Evolutionary conservation across 139 green algal genomes (phyloP).

Genomic region (Pseudopediastrum boryanum): DNA sequence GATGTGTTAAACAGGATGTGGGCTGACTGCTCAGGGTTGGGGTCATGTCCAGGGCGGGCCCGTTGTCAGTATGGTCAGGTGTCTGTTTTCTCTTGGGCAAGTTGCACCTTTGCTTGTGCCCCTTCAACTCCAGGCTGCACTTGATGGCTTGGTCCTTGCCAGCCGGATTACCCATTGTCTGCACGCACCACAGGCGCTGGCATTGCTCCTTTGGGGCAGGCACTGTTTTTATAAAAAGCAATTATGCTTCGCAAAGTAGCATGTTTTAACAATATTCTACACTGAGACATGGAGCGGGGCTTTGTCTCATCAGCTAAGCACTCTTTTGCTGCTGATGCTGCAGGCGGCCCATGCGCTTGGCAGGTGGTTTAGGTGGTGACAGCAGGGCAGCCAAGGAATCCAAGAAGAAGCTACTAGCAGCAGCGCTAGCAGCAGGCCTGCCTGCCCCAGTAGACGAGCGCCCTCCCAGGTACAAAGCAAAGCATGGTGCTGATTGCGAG

Average conservation of each 20-base stretch:
- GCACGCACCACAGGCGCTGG: neutral
- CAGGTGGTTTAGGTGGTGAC: constrained; percentile 81
- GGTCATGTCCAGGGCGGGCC: too few relatives aligned
- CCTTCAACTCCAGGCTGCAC: too few relatives aligned
- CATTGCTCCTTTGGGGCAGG: neutral
- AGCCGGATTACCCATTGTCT: neutral
- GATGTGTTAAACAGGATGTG: too few relatives aligned
- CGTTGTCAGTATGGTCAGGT: too few relatives aligned
- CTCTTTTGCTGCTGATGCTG: neutral
- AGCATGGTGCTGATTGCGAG: neutral
- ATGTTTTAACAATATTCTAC: neutral
- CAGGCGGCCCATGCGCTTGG: constrained; percentile 76
- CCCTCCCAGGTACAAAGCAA: neutral
- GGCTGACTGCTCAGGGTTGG: too few relatives aligned
- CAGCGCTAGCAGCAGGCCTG: neutral
- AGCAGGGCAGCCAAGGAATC: constrained; percentile 61
- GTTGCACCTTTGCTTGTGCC: too few relatives aligned
- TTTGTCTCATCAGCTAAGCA: neutral
- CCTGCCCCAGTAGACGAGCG: neutral
- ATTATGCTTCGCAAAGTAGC: too few relatives aligned
- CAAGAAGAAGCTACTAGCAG: constrained; percentile 47
- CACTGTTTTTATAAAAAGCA: neutral
- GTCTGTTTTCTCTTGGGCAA: too few relatives aligned
- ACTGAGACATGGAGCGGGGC: neutral
- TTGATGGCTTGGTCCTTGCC: neutral